A percentile compares a stretch with the other conserved stretches of the same genome.
These are phyloP conservation scores for Cladosporium sphaerospermum DNA, from an alignment of 2,329 filamentous ascomycete genomes.

Conservation along the genomic window DNA sequence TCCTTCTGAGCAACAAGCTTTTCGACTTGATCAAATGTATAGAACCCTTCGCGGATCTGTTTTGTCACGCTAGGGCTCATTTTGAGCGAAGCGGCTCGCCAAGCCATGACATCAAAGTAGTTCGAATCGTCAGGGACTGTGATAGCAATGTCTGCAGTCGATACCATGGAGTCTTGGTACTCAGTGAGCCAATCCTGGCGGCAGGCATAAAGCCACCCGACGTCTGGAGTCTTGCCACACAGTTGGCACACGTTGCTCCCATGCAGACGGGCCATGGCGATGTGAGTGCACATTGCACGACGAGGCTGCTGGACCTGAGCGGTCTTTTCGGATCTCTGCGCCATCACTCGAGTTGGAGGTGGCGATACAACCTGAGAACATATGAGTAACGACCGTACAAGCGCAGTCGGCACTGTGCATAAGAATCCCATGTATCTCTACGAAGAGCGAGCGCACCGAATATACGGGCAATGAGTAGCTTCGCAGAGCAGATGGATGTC, in stretches of 20 bases:
- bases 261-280: conserved; percentile 62
- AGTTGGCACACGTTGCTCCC: conserved; percentile 49
- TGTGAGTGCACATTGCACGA: conserved; percentile 54
- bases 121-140: conserved; percentile 1
- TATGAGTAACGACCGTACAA: conserved; percentile 10
- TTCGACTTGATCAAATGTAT: conserved; percentile 37
- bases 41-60: conserved; percentile 37
- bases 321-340: neutral
- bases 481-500: no score
- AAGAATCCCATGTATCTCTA: no score
- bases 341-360: neutral
- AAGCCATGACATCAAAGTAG: conserved; percentile 8
- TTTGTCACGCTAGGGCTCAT: conserved; percentile 37
- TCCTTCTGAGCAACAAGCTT: conserved; percentile 38
- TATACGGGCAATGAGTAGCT: no score
- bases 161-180: neutral
- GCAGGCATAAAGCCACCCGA: conserved; percentile 71
- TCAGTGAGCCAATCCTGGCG: conserved; percentile 49
- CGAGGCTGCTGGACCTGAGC: neutral
- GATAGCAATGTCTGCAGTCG: neutral
- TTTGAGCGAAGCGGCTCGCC: conserved; percentile 18
- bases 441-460: no score
- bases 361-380: conserved; percentile 14
- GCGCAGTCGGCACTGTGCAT: no score
- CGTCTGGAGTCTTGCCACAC: conserved; percentile 51